These are phyloP conservation scores for Datura wrightii DNA, from an alignment of 257 asterid species.

Conservation along the genomic window DNA sequence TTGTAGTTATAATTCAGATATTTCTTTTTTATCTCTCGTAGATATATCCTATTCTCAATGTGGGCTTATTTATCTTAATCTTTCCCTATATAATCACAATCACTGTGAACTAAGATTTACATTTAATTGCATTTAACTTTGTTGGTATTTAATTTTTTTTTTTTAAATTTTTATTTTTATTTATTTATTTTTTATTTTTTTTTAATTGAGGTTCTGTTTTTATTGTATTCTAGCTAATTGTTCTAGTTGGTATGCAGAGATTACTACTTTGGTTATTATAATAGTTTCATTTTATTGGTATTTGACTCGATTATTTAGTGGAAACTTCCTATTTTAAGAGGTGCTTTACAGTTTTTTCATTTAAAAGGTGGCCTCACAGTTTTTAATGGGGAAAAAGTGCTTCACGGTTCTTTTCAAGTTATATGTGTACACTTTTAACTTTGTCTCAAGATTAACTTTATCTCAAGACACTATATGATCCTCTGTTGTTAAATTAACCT, in stretches of 20 bases:
- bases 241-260: background rate
- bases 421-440: background rate
- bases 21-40: background rate
- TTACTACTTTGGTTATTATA: background rate
- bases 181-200: too few relatives aligned
- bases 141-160: background rate
- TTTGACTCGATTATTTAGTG: slow-evolving; percentile 12
- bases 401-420: slow-evolving; percentile 20
- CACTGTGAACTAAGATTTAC: slow-evolving; percentile 2
- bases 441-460: background rate
- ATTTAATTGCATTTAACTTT: slow-evolving; percentile 1
- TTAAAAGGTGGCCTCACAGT: background rate
- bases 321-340: slow-evolving; percentile 9
- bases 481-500: background rate
- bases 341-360: background rate
- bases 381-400: background rate
- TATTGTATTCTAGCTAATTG: background rate
- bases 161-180: background rate
- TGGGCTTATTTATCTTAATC: background rate
- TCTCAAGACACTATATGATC: background rate
- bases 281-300: background rate
- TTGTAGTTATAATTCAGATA: background rate
- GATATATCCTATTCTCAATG: background rate
- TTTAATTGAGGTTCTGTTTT: background rate
- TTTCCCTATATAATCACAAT: background rate